A percentile compares a stretch with the other conserved stretches of the same genome.
Evolutionary conservation across 495 filamentous ascomycete genomes (phyloP).

Genomic region (Xylaria castorea): DNA sequence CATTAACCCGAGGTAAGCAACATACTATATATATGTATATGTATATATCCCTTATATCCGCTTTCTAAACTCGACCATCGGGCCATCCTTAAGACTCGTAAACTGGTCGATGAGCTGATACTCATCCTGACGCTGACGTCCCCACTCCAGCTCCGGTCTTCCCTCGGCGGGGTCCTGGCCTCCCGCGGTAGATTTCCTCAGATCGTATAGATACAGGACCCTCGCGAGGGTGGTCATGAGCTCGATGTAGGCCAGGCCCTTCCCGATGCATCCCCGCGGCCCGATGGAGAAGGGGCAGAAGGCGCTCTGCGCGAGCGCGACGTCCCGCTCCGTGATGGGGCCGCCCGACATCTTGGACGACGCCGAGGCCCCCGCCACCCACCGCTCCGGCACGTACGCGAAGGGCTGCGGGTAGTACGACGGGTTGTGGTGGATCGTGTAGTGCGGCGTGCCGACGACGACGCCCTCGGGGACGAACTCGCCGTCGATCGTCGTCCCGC

Average conservation of each 20-base stretch:
- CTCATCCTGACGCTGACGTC: constrained; percentile 53
- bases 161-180: constrained; percentile 55
- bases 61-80: constrained; percentile 61
- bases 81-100: constrained; percentile 64
- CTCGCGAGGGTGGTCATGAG: constrained; percentile 58
- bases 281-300: constrained; percentile 67
- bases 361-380: constrained; percentile 46
- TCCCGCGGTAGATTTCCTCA: constrained; percentile 48
- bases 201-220: constrained; percentile 56
- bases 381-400: constrained; percentile 61
- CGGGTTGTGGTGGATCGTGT: constrained; percentile 63
- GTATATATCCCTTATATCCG: constrained; percentile 27
- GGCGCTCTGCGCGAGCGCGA: constrained; percentile 54
- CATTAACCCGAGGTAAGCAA: background rate
- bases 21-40: background rate
- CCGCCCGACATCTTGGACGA: constrained; percentile 29
- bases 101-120: constrained; percentile 65
- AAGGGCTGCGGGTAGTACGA: constrained; percentile 61
- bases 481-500: constrained; percentile 65
- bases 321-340: constrained; percentile 41
- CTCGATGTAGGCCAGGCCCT: constrained; percentile 62
- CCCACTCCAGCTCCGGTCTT: constrained; percentile 48
- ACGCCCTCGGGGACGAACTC: constrained; percentile 59
- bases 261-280: constrained; percentile 64
- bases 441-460: constrained; percentile 61